These are phyloP conservation scores for Triglochin maritima DNA, from an alignment of 106 monocot genomes.

Conservation along the genomic window DNA sequence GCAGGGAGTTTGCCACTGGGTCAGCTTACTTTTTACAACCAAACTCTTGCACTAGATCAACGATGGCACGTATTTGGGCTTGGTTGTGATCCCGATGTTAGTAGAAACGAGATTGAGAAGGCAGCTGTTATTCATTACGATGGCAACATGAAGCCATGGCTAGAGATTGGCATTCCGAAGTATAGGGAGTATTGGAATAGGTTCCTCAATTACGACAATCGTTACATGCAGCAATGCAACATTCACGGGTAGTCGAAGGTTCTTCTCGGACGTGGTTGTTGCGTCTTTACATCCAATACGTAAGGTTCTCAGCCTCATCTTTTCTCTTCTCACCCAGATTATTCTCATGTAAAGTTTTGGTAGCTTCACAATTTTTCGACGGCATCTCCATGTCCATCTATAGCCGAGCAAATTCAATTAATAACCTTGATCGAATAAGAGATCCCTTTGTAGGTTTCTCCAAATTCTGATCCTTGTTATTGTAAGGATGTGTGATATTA, in stretches of 20 bases:
- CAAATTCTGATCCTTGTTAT: background rate
- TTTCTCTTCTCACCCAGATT: background rate
- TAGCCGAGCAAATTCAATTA: background rate
- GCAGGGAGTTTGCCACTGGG: constrained; percentile 64
- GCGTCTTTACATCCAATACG: background rate
- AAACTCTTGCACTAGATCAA: constrained; percentile 40
- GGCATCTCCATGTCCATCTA: background rate
- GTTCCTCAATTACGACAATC: constrained; percentile 48
- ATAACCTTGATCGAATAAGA: background rate
- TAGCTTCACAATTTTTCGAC: background rate
- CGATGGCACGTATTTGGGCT: constrained; percentile 69
- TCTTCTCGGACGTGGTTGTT: no score
- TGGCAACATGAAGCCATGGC: constrained; percentile 84
- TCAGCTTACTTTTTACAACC: constrained; percentile 74
- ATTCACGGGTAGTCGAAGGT: constrained; percentile 34
- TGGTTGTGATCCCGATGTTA: constrained; percentile 27
- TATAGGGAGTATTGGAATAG: constrained; percentile 67
- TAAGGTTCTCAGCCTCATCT: background rate
- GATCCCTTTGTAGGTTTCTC: background rate
- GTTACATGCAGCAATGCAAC: constrained; percentile 67
- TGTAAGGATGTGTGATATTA: background rate
- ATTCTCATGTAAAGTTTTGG: background rate
- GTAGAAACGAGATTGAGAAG: constrained; percentile 34
- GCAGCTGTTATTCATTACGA: constrained; percentile 70
- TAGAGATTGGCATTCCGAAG: constrained; percentile 53